Base-by-base conservation (phyloP, 2,329 filamentous ascomycete species). In the Anthostomella pinea region DNA sequence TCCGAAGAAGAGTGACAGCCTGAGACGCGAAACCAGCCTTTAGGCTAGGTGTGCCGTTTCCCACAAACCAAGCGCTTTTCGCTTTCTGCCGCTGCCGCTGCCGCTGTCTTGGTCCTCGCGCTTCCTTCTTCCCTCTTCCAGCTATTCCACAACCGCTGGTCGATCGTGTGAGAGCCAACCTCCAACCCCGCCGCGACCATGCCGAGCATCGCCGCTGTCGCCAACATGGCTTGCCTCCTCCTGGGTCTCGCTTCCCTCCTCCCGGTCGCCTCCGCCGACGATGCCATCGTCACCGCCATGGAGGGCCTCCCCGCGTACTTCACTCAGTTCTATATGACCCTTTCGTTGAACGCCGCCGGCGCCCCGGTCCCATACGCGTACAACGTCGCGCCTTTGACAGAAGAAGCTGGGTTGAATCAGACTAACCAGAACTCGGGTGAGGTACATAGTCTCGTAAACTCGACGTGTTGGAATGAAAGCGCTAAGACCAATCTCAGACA, bases 121-220 rank as follows among this genome's bases (percentile, higher is more conserved):
- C 19, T 31, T 37, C 27, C 30, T 35, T 24, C 28, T 32, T 14
- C 15, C 29, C 16, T 22, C n/a, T 26, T 18, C 13, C 23, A 19
- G 30, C 16, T 30, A 41, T 41, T 39, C 28, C 49, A 43, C 39
- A 35, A 40, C 43, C 45, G 43, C 43, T 36, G 45, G 40, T 28
- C 40, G 35, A 48, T 46, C 39, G 46, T 46, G 49, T 41, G 37
- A 41, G 45, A 45, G 38, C 25, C 33, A 33, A 33, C 35, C 39
- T 32, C 15, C 30, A 39, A 35, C 43, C 43, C 34, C 37, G 39
- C 46, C 40, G 56, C 53, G 59, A 57, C 60, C 56, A 63, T 57
- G 58, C 63, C 57, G 60, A 64, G 56, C 58, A 57, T 64, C 49
- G 54, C 56, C 30, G 29, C 39, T 32, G 31, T 53, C 43, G 37